phyloP scores from a whole-genome alignment of 768 basidiomycete species.

The Ramaria sp. region DNA sequence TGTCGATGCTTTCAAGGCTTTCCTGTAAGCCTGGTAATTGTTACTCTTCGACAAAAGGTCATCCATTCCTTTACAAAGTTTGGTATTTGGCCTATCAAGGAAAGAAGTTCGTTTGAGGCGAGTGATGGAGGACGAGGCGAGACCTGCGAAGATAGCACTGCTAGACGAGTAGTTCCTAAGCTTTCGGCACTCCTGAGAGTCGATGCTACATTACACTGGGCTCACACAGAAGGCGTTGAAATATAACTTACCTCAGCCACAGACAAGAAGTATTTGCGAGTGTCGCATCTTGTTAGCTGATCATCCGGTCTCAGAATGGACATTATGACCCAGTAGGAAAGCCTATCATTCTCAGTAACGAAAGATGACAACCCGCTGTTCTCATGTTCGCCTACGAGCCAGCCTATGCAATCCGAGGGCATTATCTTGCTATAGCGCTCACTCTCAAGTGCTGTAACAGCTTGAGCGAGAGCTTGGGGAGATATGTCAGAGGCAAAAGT shows the following conservation, averaged over 20 bases:
- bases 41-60: constrained; percentile 24
- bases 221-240: background rate
- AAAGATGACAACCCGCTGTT: constrained; percentile 26
- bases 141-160: constrained; percentile 31
- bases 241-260: constrained; percentile 26
- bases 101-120: constrained; percentile 26
- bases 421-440: constrained; percentile 28
- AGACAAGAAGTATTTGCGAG: constrained; percentile 35
- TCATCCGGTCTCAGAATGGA: constrained; percentile 30
- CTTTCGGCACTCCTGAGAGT: constrained; percentile 30
- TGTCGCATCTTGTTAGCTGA: constrained; percentile 26
- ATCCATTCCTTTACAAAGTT: constrained; percentile 24
- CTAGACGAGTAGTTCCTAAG: constrained; percentile 35
- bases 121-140: constrained; percentile 30
- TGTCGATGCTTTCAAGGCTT: constrained; percentile 19
- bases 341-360: constrained; percentile 27
- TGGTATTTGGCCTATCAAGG: constrained; percentile 19
- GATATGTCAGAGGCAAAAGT: constrained; percentile 22
- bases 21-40: constrained; percentile 29
- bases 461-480: constrained; percentile 32
- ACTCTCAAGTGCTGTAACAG: constrained; percentile 33
- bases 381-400: constrained; percentile 22
- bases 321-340: constrained; percentile 30
- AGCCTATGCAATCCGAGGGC: constrained; percentile 32
- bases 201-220: background rate